A percentile compares a stretch with the other conserved stretches of the same genome.
phyloP scores from a whole-genome alignment of 2,329 filamentous ascomycete species.

The Fusarium nelsonii region DNA sequence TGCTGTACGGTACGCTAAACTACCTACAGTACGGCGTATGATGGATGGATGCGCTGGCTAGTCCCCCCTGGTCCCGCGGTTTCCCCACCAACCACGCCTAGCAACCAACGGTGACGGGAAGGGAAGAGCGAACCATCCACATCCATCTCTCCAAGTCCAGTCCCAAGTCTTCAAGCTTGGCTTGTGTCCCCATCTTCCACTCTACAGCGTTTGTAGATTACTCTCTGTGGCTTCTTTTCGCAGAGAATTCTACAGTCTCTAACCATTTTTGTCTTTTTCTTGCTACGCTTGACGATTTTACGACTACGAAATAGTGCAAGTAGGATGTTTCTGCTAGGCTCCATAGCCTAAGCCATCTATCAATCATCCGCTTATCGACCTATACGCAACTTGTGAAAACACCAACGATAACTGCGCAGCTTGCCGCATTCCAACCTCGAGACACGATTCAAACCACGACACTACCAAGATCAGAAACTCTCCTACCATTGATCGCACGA shows the following conservation, averaged over 20 bases:
- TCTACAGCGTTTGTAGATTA: background rate
- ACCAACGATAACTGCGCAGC: slow-evolving; percentile 15
- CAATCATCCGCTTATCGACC: slow-evolving; percentile 26
- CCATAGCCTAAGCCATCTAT: slow-evolving; percentile 37
- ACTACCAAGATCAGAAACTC: slow-evolving; percentile 1
- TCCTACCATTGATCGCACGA: slow-evolving; percentile 8
- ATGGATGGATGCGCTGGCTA: slow-evolving; percentile 29
- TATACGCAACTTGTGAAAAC: slow-evolving; percentile 11
- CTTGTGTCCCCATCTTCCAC: slow-evolving; percentile 17
- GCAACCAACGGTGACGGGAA: slow-evolving; percentile 31
- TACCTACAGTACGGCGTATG: slow-evolving; percentile 9
- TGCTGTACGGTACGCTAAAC: slow-evolving; percentile 1
- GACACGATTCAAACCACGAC: slow-evolving; percentile 10
- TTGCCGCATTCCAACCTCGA: slow-evolving; percentile 37
- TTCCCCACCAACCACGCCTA: slow-evolving; percentile 40
- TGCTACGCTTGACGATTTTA: slow-evolving; percentile 9
- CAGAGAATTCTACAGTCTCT: slow-evolving; percentile 7
- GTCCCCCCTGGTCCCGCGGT: slow-evolving; percentile 26
- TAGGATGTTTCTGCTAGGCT: slow-evolving; percentile 28
- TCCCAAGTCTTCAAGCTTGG: slow-evolving; percentile 20
- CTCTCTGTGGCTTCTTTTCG: slow-evolving; percentile 14
- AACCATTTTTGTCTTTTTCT: slow-evolving; percentile 1
- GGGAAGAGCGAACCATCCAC: slow-evolving; percentile 8
- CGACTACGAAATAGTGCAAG: background rate
- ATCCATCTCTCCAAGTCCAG: slow-evolving; percentile 6